phyloP scores from a whole-genome alignment of 352 stramenopile genomes.

The Pythium grandisporangium region DNA sequence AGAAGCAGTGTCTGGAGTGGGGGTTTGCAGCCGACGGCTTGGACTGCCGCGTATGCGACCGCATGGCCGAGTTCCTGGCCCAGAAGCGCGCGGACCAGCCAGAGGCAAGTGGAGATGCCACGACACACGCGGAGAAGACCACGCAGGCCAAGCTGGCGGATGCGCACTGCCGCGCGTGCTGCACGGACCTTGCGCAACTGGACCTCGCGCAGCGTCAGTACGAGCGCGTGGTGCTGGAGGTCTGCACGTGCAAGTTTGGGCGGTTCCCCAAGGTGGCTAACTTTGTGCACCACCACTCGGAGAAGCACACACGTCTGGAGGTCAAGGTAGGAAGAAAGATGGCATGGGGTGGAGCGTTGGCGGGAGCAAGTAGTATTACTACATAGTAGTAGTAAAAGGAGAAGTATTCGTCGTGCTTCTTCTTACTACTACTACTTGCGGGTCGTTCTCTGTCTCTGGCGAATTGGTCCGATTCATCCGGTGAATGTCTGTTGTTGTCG shows the following conservation, averaged over 20 bases:
- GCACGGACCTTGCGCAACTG: conserved; percentile 28
- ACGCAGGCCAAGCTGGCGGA: conserved; percentile 3
- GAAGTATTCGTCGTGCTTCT: too few relatives aligned
- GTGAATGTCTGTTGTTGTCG: background rate
- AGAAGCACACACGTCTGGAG: conserved; percentile 29
- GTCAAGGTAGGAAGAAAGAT: conserved; percentile 24
- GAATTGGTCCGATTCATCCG: background rate
- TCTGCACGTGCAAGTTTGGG: conserved; percentile 42
- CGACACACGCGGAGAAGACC: conserved; percentile 7
- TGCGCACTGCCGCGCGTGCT: conserved; percentile 35
- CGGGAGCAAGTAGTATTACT: too few relatives aligned
- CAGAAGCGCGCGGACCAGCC: background rate
- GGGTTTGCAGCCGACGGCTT: conserved; percentile 53
- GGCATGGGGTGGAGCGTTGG: too few relatives aligned
- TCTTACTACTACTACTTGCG: too few relatives aligned
- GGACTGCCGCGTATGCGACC: conserved; percentile 48
- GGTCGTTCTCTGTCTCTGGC: too few relatives aligned
- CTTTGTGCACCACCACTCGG: conserved; percentile 47
- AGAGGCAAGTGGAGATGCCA: conserved; percentile 3
- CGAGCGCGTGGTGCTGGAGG: conserved; percentile 34
- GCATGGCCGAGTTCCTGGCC: conserved; percentile 26
- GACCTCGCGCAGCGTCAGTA: conserved; percentile 25
- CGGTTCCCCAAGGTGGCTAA: conserved; percentile 57
- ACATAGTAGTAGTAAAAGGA: too few relatives aligned
- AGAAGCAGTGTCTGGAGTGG: conserved; percentile 18